Base-by-base conservation (phyloP, 371 early-diverging fungal species). In the Blakeslea trispora region DNA sequence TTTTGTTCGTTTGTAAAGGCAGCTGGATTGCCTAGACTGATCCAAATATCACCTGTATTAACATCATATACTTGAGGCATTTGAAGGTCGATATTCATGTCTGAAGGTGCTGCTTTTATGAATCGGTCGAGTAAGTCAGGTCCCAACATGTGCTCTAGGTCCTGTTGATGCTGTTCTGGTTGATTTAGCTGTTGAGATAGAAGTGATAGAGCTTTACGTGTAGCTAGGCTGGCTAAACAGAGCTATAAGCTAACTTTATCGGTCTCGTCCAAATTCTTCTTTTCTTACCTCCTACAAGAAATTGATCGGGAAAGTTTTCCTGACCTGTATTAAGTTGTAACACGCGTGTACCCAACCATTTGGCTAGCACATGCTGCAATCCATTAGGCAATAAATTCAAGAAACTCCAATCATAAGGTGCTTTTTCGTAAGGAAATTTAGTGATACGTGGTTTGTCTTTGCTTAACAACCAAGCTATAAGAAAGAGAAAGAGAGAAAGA, bases 261-360 rank as follows among this genome's bases (percentile, higher is more conserved):
- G n/a, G n/a, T n/a, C n/a, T n/a, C n/a, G n/a, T n/a, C n/a, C n/a
- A n/a, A n/a, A n/a, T n/a, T n/a, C n/a, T n/a, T n/a, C n/a, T n/a
- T n/a, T n/a, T n/a, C 62, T 55, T 61, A 81, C 84, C 79, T 68
- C 84, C 84, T 43, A 79, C 72, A 18, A 84, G 61, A 51, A 84
- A 84, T 56, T 84, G 79, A 8, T 84, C 82, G 3, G 84, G 84
- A 62, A 70, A 84, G 56, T 83, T 81, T 21, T 68, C 67, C 14
- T 60, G 50, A 0, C 82, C 80, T 0, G 79, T 84, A 39, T 84
- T 84, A 35, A 79, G 58, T 15, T 76, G 71, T 40, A 81, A 63
- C 53, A 79, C 74, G 31, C 82, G 63, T 19, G 70, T 71, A 14
- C 78, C 77, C 11, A 79, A 60, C 45, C 73, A 79, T 56, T 72